Evolutionary conservation across 208 protist species (phyloP), one percentile per base, ranked within the genome.

Genomic region (Wallacemonas sp.): DNA sequence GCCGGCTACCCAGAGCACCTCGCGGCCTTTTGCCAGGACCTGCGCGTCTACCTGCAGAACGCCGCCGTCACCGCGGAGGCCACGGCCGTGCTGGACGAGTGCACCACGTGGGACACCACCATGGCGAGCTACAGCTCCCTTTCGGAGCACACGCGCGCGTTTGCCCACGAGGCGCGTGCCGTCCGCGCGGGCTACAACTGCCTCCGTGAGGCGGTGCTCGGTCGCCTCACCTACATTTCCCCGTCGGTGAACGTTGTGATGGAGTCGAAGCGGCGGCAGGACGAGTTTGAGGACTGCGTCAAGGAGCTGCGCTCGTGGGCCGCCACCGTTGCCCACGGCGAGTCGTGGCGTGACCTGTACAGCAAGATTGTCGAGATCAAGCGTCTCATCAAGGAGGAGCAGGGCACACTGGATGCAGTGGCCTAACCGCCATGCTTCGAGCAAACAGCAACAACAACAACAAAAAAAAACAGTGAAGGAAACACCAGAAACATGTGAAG

Each of bases 261-360:
- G 33, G 81, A 84, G 38, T 89, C 86, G 33, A 80, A 77, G 68
- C 85, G 72, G 3, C 83, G 92, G 18, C 85, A 91, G 55, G 76
- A 87, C 42, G 92, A 95, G 69, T 94, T 86, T 55, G 77, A 88
- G 33, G 68, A 76, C 16, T 84, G 80, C 42, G 76, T 91, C 12
- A 80, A 82, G 12, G 88, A 94, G 69, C 77, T 97, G 42, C 73
- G 82, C 64, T 36, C 63, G 41, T 97, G 92, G 90, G 81, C 82
- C n/a, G 59, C 70, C 18, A 75, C 80, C 41, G 70, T 78, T 22
- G 71, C 86, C 32, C 84, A 81, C 11, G 81, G 86, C 22, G 86
- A 92, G 52, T 82, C 86, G 29, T 94, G 88, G 89, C 70, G 82
- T 10, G 77, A 89, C 57, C 87, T 96, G 31, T 84, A 89, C 38